These are phyloP conservation scores for Warburgia ugandensis DNA, from an alignment of 164 flowering plant species.

Conservation along the genomic window DNA sequence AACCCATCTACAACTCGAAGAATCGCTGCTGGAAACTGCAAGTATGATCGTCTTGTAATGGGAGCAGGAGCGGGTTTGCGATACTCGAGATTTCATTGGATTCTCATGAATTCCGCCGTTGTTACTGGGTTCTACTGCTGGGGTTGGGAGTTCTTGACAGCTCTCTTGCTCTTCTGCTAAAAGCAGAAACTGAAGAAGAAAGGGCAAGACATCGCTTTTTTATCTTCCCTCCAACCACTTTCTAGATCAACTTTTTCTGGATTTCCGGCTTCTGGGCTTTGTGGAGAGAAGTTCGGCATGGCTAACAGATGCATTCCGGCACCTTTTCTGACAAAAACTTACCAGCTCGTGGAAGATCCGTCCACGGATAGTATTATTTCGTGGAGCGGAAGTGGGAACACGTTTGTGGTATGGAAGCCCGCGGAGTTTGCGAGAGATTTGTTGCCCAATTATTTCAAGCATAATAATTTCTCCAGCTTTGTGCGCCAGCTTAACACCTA, in stretches of 20 bases:
- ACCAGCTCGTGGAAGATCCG: constrained; percentile 77
- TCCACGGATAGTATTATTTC: constrained; percentile 61
- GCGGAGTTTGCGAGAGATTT: constrained; percentile 82
- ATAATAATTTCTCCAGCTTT: constrained; percentile 96
- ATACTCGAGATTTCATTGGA: neutral
- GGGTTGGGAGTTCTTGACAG: constrained; percentile 27
- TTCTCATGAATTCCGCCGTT: neutral
- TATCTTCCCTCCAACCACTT: no score
- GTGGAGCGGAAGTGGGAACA: constrained; percentile 58
- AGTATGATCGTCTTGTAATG: no score
- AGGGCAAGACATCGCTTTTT: no score
- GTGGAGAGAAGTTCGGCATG: constrained; percentile 2
- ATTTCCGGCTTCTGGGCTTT: constrained; percentile 5
- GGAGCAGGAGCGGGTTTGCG: neutral
- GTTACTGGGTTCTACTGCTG: constrained; percentile 7
- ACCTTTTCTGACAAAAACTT: constrained; percentile 89
- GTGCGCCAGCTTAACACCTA: constrained; percentile 96
- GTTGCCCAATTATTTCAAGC: constrained; percentile 88
- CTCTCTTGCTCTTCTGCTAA: constrained; percentile 71
- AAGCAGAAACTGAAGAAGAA: no score
- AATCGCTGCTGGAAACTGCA: no score
- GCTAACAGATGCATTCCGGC: constrained; percentile 55
- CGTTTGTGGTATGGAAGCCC: constrained; percentile 84
- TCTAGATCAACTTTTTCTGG: no score
- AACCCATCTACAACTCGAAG: no score